Conservation (phyloP, 352 stramenopile species). For the Phytophthora citricola region DNA sequence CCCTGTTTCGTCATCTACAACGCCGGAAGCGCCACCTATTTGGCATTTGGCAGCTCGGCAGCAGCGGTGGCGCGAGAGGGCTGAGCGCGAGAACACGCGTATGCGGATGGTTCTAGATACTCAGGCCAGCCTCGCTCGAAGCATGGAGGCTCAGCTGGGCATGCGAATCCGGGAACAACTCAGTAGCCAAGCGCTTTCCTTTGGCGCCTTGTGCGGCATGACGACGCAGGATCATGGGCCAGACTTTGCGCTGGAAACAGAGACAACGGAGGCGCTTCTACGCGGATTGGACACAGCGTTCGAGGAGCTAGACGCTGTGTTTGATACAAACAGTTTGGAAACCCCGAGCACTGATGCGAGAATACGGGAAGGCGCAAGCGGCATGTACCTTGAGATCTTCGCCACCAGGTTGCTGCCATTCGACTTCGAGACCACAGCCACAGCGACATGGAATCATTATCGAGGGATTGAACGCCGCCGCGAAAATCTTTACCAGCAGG, state of each 20-base stretch:
- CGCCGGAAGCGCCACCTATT: constrained; percentile 13
- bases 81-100: constrained; percentile 35
- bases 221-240: constrained; percentile 10
- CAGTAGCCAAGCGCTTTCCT: constrained; percentile 1
- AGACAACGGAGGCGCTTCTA: constrained; percentile 36
- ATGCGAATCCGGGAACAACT: constrained; percentile 28
- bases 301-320: constrained; percentile 40
- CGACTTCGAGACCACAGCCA: constrained; percentile 38
- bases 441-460: constrained; percentile 53
- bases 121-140: constrained; percentile 38
- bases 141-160: constrained; percentile 34
- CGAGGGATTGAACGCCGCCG: constrained; percentile 33
- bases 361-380: constrained; percentile 34
- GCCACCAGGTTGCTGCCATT: constrained; percentile 50
- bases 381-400: constrained; percentile 51
- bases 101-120: constrained; percentile 39
- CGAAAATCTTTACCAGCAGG: constrained; percentile 21
- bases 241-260: constrained; percentile 32
- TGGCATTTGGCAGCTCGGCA: constrained; percentile 37
- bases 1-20: constrained; percentile 7
- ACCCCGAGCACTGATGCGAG: constrained; percentile 25
- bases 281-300: constrained; percentile 40
- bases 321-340: constrained; percentile 32
- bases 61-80: constrained; percentile 28
- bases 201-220: constrained; percentile 1